A percentile compares a stretch with the other conserved stretches of the same genome.
Evolutionary conservation across 768 basidiomycete genomes (phyloP).

Genomic region (Mycena galericulata): DNA sequence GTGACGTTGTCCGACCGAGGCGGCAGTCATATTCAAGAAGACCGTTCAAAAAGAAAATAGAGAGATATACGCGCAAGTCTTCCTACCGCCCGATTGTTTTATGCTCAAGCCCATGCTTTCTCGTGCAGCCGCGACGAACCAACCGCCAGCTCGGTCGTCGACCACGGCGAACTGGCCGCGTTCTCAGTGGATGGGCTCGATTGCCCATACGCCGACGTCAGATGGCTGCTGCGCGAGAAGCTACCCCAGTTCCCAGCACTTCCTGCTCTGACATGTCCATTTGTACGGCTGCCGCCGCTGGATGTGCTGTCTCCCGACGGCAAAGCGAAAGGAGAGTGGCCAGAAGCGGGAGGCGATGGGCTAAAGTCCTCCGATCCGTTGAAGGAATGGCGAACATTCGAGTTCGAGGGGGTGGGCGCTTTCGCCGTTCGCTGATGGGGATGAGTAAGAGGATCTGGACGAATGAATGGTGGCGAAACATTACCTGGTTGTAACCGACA

Average conservation of each 20-base stretch:
- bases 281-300: conserved; percentile 57
- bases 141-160: conserved; percentile 62
- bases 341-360: conserved; percentile 65
- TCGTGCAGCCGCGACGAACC: conserved; percentile 67
- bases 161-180: conserved; percentile 71
- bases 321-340: conserved; percentile 56
- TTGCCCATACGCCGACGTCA: conserved; percentile 65
- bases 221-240: conserved; percentile 65
- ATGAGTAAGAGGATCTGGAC: conserved; percentile 25
- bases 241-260: conserved; percentile 86
- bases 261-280: conserved; percentile 80
- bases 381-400: conserved; percentile 79
- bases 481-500: conserved; percentile 77
- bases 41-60: conserved; percentile 42
- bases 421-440: conserved; percentile 60
- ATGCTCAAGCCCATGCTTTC: conserved; percentile 67
- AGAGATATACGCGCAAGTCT: conserved; percentile 33
- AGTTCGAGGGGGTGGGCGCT: conserved; percentile 55
- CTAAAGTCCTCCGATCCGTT: conserved; percentile 79
- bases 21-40: conserved; percentile 49
- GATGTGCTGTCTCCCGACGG: conserved; percentile 57
- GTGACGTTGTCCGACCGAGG: conserved; percentile 58
- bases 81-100: conserved; percentile 31
- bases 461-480: conserved; percentile 27
- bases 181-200: conserved; percentile 70